Conservation (phyloP, 495 filamentous ascomycete species). For the Beverwykella pulmonaria region DNA sequence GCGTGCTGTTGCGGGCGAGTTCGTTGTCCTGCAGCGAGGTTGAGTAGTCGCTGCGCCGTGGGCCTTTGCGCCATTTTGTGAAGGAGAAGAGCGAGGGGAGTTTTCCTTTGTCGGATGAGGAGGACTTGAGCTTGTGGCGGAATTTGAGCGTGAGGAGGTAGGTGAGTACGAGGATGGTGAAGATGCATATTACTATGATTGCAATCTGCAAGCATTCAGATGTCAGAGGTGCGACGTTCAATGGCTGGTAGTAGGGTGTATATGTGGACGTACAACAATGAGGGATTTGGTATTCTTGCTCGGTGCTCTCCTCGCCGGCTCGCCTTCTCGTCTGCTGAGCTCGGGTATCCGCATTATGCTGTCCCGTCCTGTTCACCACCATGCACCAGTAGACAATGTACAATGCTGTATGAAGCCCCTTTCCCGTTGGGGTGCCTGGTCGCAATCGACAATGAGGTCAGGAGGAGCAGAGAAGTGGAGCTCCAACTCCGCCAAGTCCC, state of each 20-base stretch:
- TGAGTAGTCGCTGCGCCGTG: slow-evolving; percentile 24
- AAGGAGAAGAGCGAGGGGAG: slow-evolving; percentile 22
- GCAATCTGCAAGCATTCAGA: slow-evolving; percentile 37
- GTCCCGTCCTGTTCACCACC: neutral
- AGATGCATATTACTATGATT: slow-evolving; percentile 47
- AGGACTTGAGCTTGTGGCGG: slow-evolving; percentile 60
- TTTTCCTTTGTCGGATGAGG: slow-evolving; percentile 47
- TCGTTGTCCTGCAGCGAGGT: slow-evolving; percentile 29
- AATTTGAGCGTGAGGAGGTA: slow-evolving; percentile 53
- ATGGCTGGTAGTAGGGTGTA: neutral
- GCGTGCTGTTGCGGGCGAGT: slow-evolving; percentile 7
- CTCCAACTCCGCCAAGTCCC: neutral
- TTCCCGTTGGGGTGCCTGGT: neutral
- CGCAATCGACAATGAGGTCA: neutral
- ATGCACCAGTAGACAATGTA: neutral
- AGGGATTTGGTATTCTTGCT: slow-evolving; percentile 7
- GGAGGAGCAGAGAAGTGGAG: neutral
- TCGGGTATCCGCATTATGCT: neutral
- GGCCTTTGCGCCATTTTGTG: slow-evolving; percentile 31
- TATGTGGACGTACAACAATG: slow-evolving; percentile 1
- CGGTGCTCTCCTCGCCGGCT: no score
- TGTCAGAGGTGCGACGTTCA: neutral
- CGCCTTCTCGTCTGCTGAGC: neutral
- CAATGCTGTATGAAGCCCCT: neutral
- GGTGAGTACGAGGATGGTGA: slow-evolving; percentile 49